Evolutionary conservation across 1,284 basidiomycete genomes (phyloP), one percentile per base, ranked within the genome.

Genomic region (Moesziomyces parantarcticus): DNA sequence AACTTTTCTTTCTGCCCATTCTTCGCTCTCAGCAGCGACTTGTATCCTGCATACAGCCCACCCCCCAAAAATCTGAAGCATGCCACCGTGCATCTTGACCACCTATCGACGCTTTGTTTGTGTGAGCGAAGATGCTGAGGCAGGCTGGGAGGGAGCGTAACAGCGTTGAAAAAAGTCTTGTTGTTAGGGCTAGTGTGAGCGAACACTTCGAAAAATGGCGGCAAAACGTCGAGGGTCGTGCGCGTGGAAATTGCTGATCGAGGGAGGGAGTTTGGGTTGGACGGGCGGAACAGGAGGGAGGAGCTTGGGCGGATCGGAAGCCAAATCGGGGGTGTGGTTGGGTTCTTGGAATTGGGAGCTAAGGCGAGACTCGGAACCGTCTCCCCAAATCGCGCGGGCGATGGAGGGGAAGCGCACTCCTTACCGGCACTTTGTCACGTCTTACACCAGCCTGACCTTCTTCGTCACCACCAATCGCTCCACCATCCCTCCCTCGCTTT

Each of bases 1-100:
- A 29, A 16, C 22, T 46, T n/a, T 26, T 53, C 29, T 44, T 52
- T 55, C 49, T 23, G 20, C 39, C 34, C 25, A 53, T 49, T 25
- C 50, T 21, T 48, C 43, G 46, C 25, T 48, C 45, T 32, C 34
- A 13, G 29, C 21, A 44, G 43, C 55, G 52, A 51, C 43, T 62
- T 66, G 63, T 66, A 66, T 57, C 59, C 48, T 71, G 68, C 63
- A 66, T 55, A 66, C 69, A 66, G 25, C 41, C 41, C 45, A 49
- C 46, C 46, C 56, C 49, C 54, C 62, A 54, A 66, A 72, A 72
- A 58, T 52, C 40, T 36, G 50, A 70, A 60, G 67, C 67, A 70
- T 64, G 56, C 29, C 46, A 53, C 46, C 54, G 58, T 70, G 67
- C 61, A 49, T 52, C 52, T 70, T 64, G 57, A 55, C 54, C 56